Conservation (phyloP, 2,329 filamentous ascomycete genomes). For the Ophiostoma pallidulum region DNA sequence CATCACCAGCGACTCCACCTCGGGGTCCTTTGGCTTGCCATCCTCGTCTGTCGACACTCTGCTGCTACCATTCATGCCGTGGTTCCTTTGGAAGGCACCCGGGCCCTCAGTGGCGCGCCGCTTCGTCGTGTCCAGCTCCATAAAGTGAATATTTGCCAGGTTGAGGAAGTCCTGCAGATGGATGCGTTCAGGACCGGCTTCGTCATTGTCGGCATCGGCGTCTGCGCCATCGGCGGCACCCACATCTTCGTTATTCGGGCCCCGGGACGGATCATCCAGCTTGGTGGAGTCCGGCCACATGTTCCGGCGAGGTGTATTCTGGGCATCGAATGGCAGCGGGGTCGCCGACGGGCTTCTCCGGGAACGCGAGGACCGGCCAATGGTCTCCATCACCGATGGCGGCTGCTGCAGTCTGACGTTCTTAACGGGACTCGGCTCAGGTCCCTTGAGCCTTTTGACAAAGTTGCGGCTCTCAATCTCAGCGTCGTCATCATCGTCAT, state of each 20-base stretch:
- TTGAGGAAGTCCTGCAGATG: conserved; percentile 88
- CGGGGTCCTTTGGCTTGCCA: conserved; percentile 21
- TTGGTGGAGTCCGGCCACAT: conserved; percentile 22
- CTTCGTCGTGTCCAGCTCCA: conserved; percentile 97
- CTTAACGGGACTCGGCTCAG: conserved; percentile 67
- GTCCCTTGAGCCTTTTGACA: conserved; percentile 61
- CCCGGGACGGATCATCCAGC: conserved; percentile 24
- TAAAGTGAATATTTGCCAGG: conserved; percentile 93
- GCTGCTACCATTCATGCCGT: conserved; percentile 19
- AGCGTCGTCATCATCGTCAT: conserved; percentile 28
- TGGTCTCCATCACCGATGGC: conserved; percentile 55
- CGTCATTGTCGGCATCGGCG: conserved; percentile 13
- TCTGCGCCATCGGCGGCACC: conserved; percentile 12
- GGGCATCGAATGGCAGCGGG: conserved; percentile 22
- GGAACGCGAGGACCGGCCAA: conserved; percentile 48
- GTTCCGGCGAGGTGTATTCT: conserved; percentile 16
- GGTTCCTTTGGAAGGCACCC: conserved; percentile 29
- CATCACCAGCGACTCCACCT: conserved; percentile 66
- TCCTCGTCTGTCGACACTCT: conserved; percentile 20
- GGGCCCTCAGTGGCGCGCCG: conserved; percentile 72
- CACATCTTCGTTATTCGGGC: conserved; percentile 32
- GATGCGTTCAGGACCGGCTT: conserved; percentile 55
- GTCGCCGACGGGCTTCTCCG: conserved; percentile 35
- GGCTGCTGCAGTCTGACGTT: conserved; percentile 61
- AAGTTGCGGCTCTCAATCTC: conserved; percentile 50